Percentiles rank a stretch among this genome's conserved stretches.
Evolutionary conservation across 331 rosid species (phyloP).

Genomic region (Malus hybrid): DNA sequence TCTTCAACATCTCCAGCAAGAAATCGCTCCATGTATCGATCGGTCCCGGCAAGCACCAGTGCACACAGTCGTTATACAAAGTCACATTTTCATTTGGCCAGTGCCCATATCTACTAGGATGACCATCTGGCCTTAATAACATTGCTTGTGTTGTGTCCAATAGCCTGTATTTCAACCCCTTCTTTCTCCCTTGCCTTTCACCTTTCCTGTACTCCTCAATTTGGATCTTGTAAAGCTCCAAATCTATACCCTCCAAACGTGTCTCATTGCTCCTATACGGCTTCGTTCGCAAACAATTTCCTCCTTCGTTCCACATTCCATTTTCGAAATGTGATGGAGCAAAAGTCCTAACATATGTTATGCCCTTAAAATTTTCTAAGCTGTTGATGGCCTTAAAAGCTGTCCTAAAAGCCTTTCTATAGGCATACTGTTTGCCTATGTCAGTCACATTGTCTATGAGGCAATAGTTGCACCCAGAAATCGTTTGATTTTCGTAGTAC

Average conservation of each 20-base stretch:
- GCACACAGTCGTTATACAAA: constrained; percentile 79
- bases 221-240: constrained; percentile 70
- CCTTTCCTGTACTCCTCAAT: constrained; percentile 66
- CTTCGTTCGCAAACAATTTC: constrained; percentile 56
- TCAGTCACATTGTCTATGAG: constrained; percentile 44
- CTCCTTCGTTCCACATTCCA: constrained; percentile 78
- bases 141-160: constrained; percentile 58
- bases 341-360: constrained; percentile 48
- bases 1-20: constrained; percentile 69
- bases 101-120: constrained; percentile 80
- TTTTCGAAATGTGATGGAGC: constrained; percentile 84
- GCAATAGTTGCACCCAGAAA: constrained; percentile 69
- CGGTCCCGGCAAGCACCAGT: constrained; percentile 96
- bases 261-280: constrained; percentile 62
- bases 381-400: constrained; percentile 58
- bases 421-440: constrained; percentile 52
- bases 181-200: constrained; percentile 37
- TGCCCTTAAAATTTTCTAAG: constrained; percentile 47
- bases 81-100: constrained; percentile 67
- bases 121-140: constrained; percentile 83
- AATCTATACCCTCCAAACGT: constrained; percentile 25
- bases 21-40: constrained; percentile 87
- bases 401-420: constrained; percentile 51
- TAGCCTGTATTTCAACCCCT: constrained; percentile 54
- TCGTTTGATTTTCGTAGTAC: constrained; percentile 38